These are phyloP conservation scores for Penicillium paneum DNA, from an alignment of 2,329 filamentous ascomycete genomes.

Conservation along the genomic window DNA sequence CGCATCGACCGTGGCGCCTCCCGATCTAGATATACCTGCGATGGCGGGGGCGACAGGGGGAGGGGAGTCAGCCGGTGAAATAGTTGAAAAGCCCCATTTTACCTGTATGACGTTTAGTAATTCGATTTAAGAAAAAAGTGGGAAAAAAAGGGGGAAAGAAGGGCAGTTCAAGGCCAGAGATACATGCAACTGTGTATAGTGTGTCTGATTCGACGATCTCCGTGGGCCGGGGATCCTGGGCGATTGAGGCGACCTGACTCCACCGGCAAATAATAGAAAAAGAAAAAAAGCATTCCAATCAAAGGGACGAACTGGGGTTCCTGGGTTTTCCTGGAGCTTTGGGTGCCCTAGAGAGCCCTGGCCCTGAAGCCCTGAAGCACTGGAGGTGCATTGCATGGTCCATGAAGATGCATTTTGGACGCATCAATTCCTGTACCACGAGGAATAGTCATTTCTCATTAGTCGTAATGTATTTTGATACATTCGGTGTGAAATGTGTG, in stretches of 20 bases:
- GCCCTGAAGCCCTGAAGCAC: background rate
- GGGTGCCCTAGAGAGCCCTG: background rate
- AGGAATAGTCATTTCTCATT: constrained; percentile 7
- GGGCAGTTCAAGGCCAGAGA: constrained; percentile 15
- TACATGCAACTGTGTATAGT: constrained; percentile 10
- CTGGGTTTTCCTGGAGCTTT: background rate
- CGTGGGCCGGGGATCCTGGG: constrained; percentile 13
- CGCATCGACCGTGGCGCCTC: constrained; percentile 11
- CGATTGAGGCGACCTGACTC: constrained; percentile 14
- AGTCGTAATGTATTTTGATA: constrained; percentile 10
- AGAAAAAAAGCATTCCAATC: background rate
- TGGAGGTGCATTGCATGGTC: constrained; percentile 9
- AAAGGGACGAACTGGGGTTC: constrained; percentile 6
- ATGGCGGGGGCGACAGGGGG: constrained; percentile 13
- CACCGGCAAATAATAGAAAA: background rate
- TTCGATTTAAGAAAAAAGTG: background rate
- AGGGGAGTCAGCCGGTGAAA: constrained; percentile 8
- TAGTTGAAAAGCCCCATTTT: constrained; percentile 1
- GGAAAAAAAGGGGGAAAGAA: background rate
- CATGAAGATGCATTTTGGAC: constrained; percentile 10
- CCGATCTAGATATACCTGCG: constrained; percentile 18
- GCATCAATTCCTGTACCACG: constrained; percentile 12
- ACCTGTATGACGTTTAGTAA: constrained; percentile 10
- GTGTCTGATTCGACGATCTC: constrained; percentile 13
- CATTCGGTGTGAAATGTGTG: constrained; percentile 9